A percentile compares a stretch with the other conserved stretches of the same genome.
Conservation (phyloP, 2,329 filamentous ascomycete species). For the Xylariaceae sp. region DNA sequence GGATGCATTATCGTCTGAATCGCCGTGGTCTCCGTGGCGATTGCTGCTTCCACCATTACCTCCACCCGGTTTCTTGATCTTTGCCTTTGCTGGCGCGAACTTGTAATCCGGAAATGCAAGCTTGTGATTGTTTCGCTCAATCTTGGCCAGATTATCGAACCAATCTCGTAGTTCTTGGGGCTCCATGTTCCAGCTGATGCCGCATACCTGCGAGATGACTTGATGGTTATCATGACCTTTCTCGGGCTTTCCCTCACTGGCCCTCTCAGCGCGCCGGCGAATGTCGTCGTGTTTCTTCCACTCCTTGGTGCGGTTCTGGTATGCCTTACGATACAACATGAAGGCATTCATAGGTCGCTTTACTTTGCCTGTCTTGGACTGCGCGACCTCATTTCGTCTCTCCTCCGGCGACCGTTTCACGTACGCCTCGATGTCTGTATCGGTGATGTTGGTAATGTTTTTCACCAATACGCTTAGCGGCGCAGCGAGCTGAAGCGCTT, state of each 20-base stretch:
- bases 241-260: constrained; percentile 13
- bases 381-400: constrained; percentile 64
- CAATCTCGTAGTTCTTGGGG: constrained; percentile 65
- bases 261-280: constrained; percentile 12
- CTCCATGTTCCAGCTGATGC: constrained; percentile 81
- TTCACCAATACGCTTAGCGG: constrained; percentile 70
- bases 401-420: constrained; percentile 67
- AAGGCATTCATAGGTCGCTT: constrained; percentile 96
- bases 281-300: constrained; percentile 59
- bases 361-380: constrained; percentile 69
- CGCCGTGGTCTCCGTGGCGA: constrained; percentile 22
- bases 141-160: constrained; percentile 73
- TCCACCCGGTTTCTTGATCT: constrained; percentile 31
- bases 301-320: constrained; percentile 78
- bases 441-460: constrained; percentile 55
- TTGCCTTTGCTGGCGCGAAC: constrained; percentile 77
- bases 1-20: constrained; percentile 37
- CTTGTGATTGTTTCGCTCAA: constrained; percentile 81
- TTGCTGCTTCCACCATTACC: constrained; percentile 15
- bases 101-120: constrained; percentile 88
- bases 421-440: constrained; percentile 76
- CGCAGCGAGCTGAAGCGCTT: constrained; percentile 52
- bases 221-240: constrained; percentile 74
- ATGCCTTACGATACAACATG: constrained; percentile 94
- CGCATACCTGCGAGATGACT: constrained; percentile 82